phyloP scores from a whole-genome alignment of 768 basidiomycete genomes.

The Macrolepiota fuliginosa region DNA sequence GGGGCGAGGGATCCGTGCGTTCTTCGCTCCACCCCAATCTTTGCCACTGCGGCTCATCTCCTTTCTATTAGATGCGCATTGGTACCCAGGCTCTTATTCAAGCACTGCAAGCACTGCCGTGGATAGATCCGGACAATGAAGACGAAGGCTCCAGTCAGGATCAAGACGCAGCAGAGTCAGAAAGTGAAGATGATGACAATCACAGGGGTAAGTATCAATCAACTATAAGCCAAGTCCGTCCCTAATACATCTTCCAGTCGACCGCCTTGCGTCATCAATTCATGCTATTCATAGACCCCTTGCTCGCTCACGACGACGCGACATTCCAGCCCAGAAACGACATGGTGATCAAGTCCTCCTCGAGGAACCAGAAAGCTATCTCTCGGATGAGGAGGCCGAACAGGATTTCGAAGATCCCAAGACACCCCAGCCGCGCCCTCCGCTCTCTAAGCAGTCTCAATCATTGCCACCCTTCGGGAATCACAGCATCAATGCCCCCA shows the following conservation, averaged over 20 bases:
- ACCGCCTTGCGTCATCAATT: slow-evolving; percentile 75
- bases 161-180: slow-evolving; percentile 43
- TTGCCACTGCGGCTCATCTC: slow-evolving; percentile 3
- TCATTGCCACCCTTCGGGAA: slow-evolving; percentile 11
- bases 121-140: slow-evolving; percentile 69
- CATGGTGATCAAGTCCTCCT: slow-evolving; percentile 28
- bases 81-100: slow-evolving; percentile 90
- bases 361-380: slow-evolving; percentile 27
- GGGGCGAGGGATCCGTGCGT: slow-evolving; percentile 71
- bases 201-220: slow-evolving; percentile 25
- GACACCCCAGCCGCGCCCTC: slow-evolving; percentile 38
- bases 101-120: slow-evolving; percentile 82
- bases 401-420: slow-evolving; percentile 51
- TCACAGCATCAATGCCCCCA: neutral
- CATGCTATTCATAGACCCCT: slow-evolving; percentile 85
- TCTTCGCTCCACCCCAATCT: slow-evolving; percentile 11
- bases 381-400: slow-evolving; percentile 50
- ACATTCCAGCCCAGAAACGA: slow-evolving; percentile 23
- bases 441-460: slow-evolving; percentile 12
- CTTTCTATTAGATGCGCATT: slow-evolving; percentile 64
- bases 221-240: neutral
- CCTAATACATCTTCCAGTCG: slow-evolving; percentile 26
- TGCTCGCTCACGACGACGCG: slow-evolving; percentile 57
- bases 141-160: slow-evolving; percentile 52
- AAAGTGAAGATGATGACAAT: slow-evolving; percentile 72